A percentile compares a stretch with the other conserved stretches of the same genome.
phyloP scores from a whole-genome alignment of 352 stramenopile species.

The Phytophthora quininea region DNA sequence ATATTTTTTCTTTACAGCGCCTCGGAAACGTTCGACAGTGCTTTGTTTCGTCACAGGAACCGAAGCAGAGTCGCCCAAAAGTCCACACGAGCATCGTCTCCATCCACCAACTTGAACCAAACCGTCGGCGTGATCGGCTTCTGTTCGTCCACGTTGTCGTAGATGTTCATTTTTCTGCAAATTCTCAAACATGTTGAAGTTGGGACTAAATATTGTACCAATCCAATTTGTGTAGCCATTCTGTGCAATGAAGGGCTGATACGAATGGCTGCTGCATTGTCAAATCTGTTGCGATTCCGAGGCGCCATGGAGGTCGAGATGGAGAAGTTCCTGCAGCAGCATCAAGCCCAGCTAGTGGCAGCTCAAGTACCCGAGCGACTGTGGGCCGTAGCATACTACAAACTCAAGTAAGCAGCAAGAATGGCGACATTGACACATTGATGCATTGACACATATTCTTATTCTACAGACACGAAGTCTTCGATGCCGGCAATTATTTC shows the following conservation, averaged over 20 bases:
- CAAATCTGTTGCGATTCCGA: conserved; percentile 1
- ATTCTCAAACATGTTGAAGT: too few species aligned
- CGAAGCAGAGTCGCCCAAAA: too few species aligned
- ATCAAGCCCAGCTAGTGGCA: conserved; percentile 49
- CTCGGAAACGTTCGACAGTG: too few species aligned
- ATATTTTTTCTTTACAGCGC: too few species aligned
- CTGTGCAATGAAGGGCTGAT: conserved; percentile 1
- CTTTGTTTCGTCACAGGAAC: too few species aligned
- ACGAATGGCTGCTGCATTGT: conserved; percentile 12
- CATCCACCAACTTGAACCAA: too few species aligned
- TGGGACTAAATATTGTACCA: neutral
- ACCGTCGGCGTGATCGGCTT: too few species aligned
- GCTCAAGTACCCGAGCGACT: conserved; percentile 46
- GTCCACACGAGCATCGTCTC: too few species aligned
- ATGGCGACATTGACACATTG: neutral
- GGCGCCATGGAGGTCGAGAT: conserved; percentile 49
- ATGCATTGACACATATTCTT: conserved; percentile 8
- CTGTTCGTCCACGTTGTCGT: too few species aligned
- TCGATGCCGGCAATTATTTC: conserved; percentile 56
- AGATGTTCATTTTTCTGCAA: too few species aligned
- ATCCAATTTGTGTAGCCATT: neutral
- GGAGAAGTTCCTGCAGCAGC: conserved; percentile 46
- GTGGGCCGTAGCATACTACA: conserved; percentile 55
- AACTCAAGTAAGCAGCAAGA: conserved; percentile 43
- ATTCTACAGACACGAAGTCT: conserved; percentile 44